phyloP scores from a whole-genome alignment of 352 stramenopile genomes.

The Pythium phragmitis region DNA sequence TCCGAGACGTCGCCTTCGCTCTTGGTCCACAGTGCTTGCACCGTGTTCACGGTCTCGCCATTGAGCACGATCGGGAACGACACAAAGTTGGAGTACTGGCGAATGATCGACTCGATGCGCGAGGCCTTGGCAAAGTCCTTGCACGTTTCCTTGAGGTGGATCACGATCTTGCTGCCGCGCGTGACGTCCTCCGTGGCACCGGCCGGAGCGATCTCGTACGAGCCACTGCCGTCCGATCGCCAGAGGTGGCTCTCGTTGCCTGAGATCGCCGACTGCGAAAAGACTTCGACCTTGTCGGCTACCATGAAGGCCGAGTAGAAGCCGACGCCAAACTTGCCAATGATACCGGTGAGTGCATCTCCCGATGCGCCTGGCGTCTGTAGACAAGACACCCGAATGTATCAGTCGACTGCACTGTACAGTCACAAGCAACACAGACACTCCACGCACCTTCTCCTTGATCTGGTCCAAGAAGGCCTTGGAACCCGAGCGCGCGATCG shows the following conservation, averaged over 20 bases:
- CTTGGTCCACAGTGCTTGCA: constrained; percentile 98
- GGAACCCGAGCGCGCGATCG: constrained; percentile 97
- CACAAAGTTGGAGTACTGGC: constrained; percentile 99
- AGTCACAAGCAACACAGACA: background rate
- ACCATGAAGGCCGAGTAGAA: constrained; percentile 99
- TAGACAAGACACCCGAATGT: background rate
- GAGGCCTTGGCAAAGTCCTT: constrained; percentile 93
- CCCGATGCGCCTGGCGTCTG: constrained; percentile 52
- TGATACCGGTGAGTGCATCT: constrained; percentile 91
- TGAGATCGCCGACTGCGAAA: constrained; percentile 71
- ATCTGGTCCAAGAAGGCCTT: constrained; percentile 96
- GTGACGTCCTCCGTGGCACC: constrained; percentile 42
- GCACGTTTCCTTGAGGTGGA: constrained; percentile 97
- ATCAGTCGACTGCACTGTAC: background rate
- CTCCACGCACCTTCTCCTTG: constrained; percentile 59
- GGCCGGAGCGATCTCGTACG: constrained; percentile 73
- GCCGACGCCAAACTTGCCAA: constrained; percentile 99
- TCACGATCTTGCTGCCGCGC: constrained; percentile 96
- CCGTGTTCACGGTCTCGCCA: constrained; percentile 96
- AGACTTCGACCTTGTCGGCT: constrained; percentile 94
- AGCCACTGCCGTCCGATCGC: constrained; percentile 81
- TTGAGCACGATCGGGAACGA: constrained; percentile 98
- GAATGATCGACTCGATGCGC: constrained; percentile 96
- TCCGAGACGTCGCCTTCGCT: constrained; percentile 95
- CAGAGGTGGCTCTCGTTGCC: constrained; percentile 59